Evolutionary conservation across 768 basidiomycete genomes (phyloP), one percentile per base, ranked within the genome.

Genomic region (Chalciporus pseudorubinellus): DNA sequence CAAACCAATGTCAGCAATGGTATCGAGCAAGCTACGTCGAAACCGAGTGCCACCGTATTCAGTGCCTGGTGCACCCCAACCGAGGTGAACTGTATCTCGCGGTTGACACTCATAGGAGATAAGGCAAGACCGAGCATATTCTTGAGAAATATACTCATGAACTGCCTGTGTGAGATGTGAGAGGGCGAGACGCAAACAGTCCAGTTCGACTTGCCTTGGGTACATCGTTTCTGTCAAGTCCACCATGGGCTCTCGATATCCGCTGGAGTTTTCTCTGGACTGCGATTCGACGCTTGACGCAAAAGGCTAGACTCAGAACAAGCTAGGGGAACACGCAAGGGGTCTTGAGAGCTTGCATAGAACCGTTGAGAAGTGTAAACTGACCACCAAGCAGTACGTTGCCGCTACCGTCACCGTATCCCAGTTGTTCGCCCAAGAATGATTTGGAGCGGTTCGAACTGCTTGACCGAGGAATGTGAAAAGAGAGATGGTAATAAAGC

Each of bases 1-100:
- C 83, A 54, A 41, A 87, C 89, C 89, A 40, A 91, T 83, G 36
- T 76, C 74, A 24, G 77, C 75, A 46, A 91, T 80, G 10, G 86
- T 90, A 53, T 87, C 81, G 10, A 91, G 73, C n/a, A 92, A 74
- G 9, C 77, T 69, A 43, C 82, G 80, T 39, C 87, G 81, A 62
- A 89, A 90, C 36, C 80, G 77, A 21, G 82, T 65, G 31, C 80
- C 85, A 16, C 73, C 78, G 65, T 81, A 79, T 57, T 77, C 76
- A 6, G 81, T 84, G 31, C 84, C 87, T 79, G 65, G 87, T 57
- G 74, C 70, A 20, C 89, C 88, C 88, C 89, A 91, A 12, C 89
- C 89, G 39, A 82, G 79, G 58, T 86, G 87, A 59, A 73, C 68
- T 4, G 77, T 79, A 48, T 80, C 78, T 66, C 80, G 81, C 19